A percentile compares a stretch with the other conserved stretches of the same genome.
Evolutionary conservation across 2,329 filamentous ascomycete species (phyloP).

Genomic region (Xylaria sp.): DNA sequence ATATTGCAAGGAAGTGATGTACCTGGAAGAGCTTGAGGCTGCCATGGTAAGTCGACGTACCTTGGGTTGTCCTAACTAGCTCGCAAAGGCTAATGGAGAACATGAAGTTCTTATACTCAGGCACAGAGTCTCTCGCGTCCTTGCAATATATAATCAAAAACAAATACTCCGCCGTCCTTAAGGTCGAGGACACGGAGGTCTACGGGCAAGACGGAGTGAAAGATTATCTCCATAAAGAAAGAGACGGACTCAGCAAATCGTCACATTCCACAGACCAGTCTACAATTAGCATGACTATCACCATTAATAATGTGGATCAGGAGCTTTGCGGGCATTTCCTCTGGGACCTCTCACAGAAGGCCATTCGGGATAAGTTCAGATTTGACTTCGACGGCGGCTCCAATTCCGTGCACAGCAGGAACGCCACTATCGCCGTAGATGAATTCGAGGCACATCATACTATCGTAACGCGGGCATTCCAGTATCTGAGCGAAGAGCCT

Average conservation of each 20-base stretch:
- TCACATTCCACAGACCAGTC: conserved; percentile 31
- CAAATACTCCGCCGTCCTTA: conserved; percentile 41
- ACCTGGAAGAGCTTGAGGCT: conserved; percentile 39
- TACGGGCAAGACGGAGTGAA: conserved; percentile 35
- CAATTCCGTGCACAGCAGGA: conserved; percentile 26
- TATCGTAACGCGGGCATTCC: conserved; percentile 39
- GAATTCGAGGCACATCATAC: conserved; percentile 43
- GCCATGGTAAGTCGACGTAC: conserved; percentile 39
- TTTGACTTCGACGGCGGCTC: conserved; percentile 37
- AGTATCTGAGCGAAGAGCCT: conserved; percentile 33
- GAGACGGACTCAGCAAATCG: conserved; percentile 14
- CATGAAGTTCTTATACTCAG: conserved; percentile 39
- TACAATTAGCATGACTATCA: conserved; percentile 44
- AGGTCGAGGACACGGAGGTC: conserved; percentile 36
- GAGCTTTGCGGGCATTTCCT: conserved; percentile 42
- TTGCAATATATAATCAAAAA: conserved; percentile 42
- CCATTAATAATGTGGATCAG: conserved; percentile 44
- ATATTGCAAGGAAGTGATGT: conserved; percentile 31
- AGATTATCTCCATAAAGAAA: conserved; percentile 36
- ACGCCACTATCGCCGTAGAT: conserved; percentile 37
- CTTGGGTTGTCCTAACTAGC: background rate
- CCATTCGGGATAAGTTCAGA: conserved; percentile 41
- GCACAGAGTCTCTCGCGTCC: conserved; percentile 38
- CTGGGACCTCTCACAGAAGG: conserved; percentile 44
- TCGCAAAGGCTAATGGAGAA: conserved; percentile 10